These are phyloP conservation scores for Harringtonia lauricola DNA, from an alignment of 2,329 filamentous ascomycete species.

Conservation along the genomic window DNA sequence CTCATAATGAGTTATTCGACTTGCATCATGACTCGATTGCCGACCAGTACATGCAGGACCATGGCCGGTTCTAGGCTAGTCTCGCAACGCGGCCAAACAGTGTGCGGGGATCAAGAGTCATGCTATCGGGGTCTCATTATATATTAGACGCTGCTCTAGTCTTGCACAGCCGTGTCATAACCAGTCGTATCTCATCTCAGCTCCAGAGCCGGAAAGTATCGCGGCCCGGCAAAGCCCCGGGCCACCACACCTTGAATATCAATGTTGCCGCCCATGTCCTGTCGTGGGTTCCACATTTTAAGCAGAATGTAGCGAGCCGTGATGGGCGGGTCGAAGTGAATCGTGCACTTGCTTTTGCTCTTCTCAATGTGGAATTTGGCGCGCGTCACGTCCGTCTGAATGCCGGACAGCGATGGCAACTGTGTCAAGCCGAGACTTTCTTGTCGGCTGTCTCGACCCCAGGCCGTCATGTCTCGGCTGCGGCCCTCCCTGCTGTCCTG, in stretches of 20 bases:
- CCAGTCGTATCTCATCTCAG: constrained; percentile 31
- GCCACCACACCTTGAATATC: constrained; percentile 81
- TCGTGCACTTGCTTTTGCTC: constrained; percentile 73
- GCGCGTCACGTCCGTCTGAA: constrained; percentile 36
- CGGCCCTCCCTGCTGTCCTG: constrained; percentile 13
- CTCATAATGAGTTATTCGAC: constrained; percentile 6
- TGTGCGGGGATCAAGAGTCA: too few species aligned
- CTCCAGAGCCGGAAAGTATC: constrained; percentile 66
- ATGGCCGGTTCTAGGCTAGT: too few species aligned
- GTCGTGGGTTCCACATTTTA: constrained; percentile 78
- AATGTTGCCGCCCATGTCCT: constrained; percentile 58
- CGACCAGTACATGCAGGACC: too few species aligned
- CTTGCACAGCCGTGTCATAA: background rate
- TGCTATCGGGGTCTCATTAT: too few species aligned
- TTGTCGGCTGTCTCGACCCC: too few species aligned
- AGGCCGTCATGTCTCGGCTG: too few species aligned
- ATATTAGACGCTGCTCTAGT: too few species aligned
- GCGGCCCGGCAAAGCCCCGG: constrained; percentile 73
- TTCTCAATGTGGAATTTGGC: constrained; percentile 76
- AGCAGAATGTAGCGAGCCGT: constrained; percentile 75
- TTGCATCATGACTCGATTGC: too few species aligned
- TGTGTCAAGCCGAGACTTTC: too few species aligned
- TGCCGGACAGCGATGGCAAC: constrained; percentile 21
- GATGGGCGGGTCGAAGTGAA: constrained; percentile 74
- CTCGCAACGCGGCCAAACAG: too few species aligned